Evolutionary conservation across 106 monocot species (phyloP), one percentile per base, ranked within the genome.

Genomic region (Cymbidium sinense): DNA sequence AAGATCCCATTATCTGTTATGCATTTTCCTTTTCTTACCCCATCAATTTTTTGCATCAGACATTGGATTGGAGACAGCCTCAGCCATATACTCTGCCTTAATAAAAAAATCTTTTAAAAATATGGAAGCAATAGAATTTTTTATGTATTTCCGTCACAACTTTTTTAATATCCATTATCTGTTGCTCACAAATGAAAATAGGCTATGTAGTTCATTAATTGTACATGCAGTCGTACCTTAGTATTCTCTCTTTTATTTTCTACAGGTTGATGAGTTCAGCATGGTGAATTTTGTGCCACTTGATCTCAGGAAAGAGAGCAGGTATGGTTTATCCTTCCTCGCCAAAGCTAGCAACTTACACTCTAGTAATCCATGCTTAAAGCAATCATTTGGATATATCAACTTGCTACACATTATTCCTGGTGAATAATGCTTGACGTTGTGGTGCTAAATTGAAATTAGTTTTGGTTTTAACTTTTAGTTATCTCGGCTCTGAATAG

Each of bases 231-330:
- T 62, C 61, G 25, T 62, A 62, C 27, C 11, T 62, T 17, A 20
- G 58, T 67, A 37, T 58, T 71, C 69, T 34, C 73, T 67, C 29
- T 27, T 64, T 62, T 34, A 37, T 67, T 7, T 74, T 77, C 23
- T 70, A 41, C 78, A 96, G 96, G 91, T 96, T 79, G 96, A 91
- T 78, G 88, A 96, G 13, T 96, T 76, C 77, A 96, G 85, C 82
- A 93, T 93, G 96, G 96, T 96, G 73, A 93, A 84, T 77, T 96
- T 93, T 82, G 77, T 91, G 65, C 93, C 96, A 13, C 91, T 96
- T 70, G 96, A 96, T 80, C 77, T 96, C 72, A 86, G 93, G 86
- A 96, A 96, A 81, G 93, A 93, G 76, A 96, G 88, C 83, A 96
- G 96, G 96, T 91, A 82, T 50, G 71, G 33, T 71, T 18, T 64